These are phyloP conservation scores for Komagataella mondaviorum DNA, from an alignment of 805 yeast genomes.

Conservation along the genomic window DNA sequence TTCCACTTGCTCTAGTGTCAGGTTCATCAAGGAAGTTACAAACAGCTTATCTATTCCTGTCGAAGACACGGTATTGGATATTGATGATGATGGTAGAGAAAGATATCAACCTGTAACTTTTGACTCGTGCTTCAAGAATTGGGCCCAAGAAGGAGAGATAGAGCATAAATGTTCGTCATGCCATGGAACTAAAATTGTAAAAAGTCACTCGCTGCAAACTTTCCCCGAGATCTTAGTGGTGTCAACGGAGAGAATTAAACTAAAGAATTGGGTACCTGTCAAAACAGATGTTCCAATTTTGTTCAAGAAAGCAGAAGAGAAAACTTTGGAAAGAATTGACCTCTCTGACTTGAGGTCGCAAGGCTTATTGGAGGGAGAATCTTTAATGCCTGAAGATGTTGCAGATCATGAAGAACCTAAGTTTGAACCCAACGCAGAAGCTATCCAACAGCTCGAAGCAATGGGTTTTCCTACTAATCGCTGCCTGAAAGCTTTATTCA, in stretches of 20 bases:
- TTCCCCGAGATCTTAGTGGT: slow-evolving; percentile 63
- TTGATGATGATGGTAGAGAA: slow-evolving; percentile 30
- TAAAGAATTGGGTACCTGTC: slow-evolving; percentile 83
- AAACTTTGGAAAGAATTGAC: slow-evolving; percentile 19
- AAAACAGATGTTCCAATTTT: slow-evolving; percentile 65
- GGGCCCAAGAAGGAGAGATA: slow-evolving; percentile 35
- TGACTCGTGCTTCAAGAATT: slow-evolving; percentile 29
- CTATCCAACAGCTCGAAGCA: slow-evolving; percentile 38
- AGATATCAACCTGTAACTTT: slow-evolving; percentile 36
- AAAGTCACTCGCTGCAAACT: slow-evolving; percentile 36
- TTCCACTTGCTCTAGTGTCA: slow-evolving; percentile 43
- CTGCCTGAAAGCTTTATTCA: slow-evolving; percentile 50
- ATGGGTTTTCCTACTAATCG: slow-evolving; percentile 86
- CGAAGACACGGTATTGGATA: slow-evolving; percentile 21
- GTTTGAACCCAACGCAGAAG: slow-evolving; percentile 44
- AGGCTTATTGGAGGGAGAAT: slow-evolving; percentile 28
- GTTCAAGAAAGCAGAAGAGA: slow-evolving; percentile 20
- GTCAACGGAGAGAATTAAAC: slow-evolving; percentile 65
- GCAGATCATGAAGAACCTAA: slow-evolving; percentile 4
- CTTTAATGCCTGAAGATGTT: slow-evolving; percentile 20
- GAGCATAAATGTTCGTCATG: slow-evolving; percentile 57
- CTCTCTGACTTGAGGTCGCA: slow-evolving; percentile 22
- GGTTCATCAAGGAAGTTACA: slow-evolving; percentile 36
- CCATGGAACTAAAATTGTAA: slow-evolving; percentile 19
- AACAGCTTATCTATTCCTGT: slow-evolving; percentile 58